Evolutionary conservation across 2,329 filamentous ascomycete genomes (phyloP).

Genomic region (Phaeosphaeria sp.): DNA sequence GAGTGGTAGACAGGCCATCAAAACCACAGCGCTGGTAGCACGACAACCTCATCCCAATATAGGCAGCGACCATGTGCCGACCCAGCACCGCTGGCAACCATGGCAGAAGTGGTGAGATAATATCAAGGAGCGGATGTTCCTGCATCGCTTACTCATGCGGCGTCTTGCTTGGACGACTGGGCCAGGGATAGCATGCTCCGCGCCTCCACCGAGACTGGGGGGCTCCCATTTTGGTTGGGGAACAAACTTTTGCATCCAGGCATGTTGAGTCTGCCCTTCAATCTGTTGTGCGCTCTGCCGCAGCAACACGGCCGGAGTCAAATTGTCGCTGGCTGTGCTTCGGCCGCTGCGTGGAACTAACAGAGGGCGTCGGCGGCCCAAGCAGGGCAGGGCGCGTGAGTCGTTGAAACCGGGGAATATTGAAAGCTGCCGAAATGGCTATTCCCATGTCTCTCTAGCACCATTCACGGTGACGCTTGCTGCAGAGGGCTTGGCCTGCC

Average conservation of each 20-base stretch:
- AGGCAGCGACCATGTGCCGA: conserved; percentile 1
- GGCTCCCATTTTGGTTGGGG: conserved; percentile 19
- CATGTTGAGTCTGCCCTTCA: conserved; percentile 13
- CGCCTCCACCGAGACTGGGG: conserved; percentile 29
- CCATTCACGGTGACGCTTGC: conserved; percentile 17
- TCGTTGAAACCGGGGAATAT: conserved; percentile 30
- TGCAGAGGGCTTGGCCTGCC: conserved; percentile 27
- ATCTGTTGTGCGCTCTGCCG: conserved; percentile 9
- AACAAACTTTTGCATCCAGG: conserved; percentile 25
- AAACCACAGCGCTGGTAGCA: conserved; percentile 23
- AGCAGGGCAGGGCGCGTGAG: conserved; percentile 16
- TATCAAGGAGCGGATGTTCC: conserved; percentile 26
- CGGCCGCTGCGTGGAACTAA: background rate
- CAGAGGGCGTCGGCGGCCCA: conserved; percentile 13
- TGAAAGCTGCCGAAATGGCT: conserved; percentile 21
- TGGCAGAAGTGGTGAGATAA: conserved; percentile 7
- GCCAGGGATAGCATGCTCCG: conserved; percentile 18
- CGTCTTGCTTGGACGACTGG: conserved; percentile 12
- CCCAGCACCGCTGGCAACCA: conserved; percentile 13
- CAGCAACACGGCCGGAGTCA: conserved; percentile 15
- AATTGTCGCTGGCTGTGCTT: conserved; percentile 10
- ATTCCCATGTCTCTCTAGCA: conserved; percentile 13
- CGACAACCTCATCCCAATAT: conserved; percentile 10
- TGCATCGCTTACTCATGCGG: conserved; percentile 31
- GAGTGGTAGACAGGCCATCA: conserved; percentile 25